Conservation (phyloP, 805 yeast genomes). For the Myxozyma mucilagina region DNA sequence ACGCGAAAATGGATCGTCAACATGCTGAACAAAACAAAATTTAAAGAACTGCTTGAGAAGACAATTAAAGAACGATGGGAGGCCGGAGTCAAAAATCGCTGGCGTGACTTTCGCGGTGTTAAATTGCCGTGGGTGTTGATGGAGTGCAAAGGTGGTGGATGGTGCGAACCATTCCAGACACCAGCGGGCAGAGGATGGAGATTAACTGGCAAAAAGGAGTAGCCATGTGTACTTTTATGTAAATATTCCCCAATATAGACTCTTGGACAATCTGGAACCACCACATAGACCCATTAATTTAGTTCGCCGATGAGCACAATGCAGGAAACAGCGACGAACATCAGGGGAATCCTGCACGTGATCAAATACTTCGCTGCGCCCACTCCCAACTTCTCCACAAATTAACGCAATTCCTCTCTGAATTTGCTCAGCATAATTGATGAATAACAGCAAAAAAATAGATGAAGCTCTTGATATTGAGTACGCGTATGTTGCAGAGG, state of each 20-base stretch:
- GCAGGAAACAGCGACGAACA: background rate
- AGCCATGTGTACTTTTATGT: background rate
- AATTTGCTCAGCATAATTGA: background rate
- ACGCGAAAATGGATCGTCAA: constrained; percentile 43
- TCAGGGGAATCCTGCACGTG: background rate
- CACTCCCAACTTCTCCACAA: background rate
- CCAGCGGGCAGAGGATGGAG: constrained; percentile 65
- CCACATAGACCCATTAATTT: no score
- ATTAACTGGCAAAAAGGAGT: constrained; percentile 48
- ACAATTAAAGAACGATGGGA: constrained; percentile 38
- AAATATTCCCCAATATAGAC: background rate
- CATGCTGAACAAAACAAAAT: constrained; percentile 38
- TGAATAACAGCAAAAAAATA: background rate
- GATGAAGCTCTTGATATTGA: background rate
- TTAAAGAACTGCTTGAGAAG: constrained; percentile 44
- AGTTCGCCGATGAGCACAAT: no score
- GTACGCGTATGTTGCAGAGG: constrained; percentile 23
- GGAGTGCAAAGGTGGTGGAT: constrained; percentile 57
- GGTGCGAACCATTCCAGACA: constrained; percentile 56
- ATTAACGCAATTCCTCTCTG: background rate
- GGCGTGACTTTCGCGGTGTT: constrained; percentile 54
- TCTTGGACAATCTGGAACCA: background rate
- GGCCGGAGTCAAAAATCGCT: constrained; percentile 35
- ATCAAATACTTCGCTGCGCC: background rate
- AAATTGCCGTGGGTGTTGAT: constrained; percentile 55